These are phyloP conservation scores for Malania oleifera DNA, from an alignment of 164 flowering plant species.

Conservation along the genomic window DNA sequence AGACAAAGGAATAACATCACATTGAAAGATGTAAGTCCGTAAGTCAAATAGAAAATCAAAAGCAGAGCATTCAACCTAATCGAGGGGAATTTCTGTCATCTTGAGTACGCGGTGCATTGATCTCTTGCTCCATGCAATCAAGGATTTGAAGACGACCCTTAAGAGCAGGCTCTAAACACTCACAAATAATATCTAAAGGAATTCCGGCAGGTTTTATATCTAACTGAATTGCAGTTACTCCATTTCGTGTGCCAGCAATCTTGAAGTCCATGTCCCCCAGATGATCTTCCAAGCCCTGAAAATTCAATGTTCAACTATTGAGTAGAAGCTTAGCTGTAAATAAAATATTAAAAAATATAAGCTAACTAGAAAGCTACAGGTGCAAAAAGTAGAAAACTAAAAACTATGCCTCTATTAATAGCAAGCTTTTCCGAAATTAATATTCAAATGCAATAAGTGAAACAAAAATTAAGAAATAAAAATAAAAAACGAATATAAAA, in stretches of 20 bases:
- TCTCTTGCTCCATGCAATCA: slow-evolving; percentile 84
- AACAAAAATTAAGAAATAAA: too few species aligned
- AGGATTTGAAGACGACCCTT: slow-evolving; percentile 85
- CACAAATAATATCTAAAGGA: slow-evolving; percentile 89
- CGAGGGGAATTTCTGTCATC: slow-evolving; percentile 64
- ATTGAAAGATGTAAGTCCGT: not conserved
- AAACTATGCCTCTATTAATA: too few species aligned
- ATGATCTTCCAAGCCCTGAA: slow-evolving; percentile 97
- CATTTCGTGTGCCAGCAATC: slow-evolving; percentile 90
- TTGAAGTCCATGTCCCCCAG: slow-evolving; percentile 98
- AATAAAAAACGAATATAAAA: too few species aligned
- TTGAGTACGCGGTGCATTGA: slow-evolving; percentile 67
- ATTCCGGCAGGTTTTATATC: slow-evolving; percentile 99
- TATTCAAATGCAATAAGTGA: too few species aligned
- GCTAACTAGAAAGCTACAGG: not conserved
- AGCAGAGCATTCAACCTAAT: slow-evolving; percentile 39
- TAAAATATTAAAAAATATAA: not conserved
- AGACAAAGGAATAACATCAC: not conserved
- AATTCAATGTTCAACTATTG: slow-evolving; percentile 1
- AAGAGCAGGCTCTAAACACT: slow-evolving; percentile 68
- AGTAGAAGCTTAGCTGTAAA: not conserved
- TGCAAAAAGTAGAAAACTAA: not conserved
- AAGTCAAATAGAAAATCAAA: not conserved
- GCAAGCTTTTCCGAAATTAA: too few species aligned
- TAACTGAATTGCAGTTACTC: slow-evolving; percentile 88